Conservation (phyloP, 441 rosid species). For the Dalechampia spathulata region DNA sequence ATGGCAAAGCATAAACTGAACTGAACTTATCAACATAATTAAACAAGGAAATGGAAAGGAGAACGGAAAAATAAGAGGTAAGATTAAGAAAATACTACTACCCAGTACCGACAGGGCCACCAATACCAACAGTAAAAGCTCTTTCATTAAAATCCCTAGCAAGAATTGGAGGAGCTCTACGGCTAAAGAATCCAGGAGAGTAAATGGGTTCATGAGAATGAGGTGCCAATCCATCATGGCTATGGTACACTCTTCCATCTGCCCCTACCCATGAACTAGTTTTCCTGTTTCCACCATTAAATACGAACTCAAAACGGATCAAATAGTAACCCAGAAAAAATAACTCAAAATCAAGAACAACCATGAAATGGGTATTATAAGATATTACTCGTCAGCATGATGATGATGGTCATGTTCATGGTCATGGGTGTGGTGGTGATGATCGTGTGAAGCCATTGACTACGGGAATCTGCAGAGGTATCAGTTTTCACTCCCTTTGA, state of each 20-base stretch:
- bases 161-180: slow-evolving; percentile 77
- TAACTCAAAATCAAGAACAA: slow-evolving; percentile 2
- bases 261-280: slow-evolving; percentile 56
- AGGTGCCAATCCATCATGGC: slow-evolving; percentile 96
- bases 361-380: no score
- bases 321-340: no score
- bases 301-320: not conserved
- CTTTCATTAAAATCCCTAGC: slow-evolving; percentile 77
- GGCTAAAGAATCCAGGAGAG: slow-evolving; percentile 90
- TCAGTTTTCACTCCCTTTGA: no score
- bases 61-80: no score
- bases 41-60: no score
- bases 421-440: no score
- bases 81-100: slow-evolving; percentile 26
- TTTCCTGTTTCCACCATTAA: slow-evolving; percentile 20
- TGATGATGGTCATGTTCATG: no score
- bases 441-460: no score
- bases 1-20: not conserved
- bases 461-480: no score
- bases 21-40: not conserved
- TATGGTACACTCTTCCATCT: slow-evolving; percentile 81
- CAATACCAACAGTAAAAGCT: slow-evolving; percentile 95
- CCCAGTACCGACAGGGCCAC: slow-evolving; percentile 99
- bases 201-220: slow-evolving; percentile 95
- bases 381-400: no score